Conservation (phyloP, 148 eudicot genomes). For the Rhododendron mucronatum region DNA sequence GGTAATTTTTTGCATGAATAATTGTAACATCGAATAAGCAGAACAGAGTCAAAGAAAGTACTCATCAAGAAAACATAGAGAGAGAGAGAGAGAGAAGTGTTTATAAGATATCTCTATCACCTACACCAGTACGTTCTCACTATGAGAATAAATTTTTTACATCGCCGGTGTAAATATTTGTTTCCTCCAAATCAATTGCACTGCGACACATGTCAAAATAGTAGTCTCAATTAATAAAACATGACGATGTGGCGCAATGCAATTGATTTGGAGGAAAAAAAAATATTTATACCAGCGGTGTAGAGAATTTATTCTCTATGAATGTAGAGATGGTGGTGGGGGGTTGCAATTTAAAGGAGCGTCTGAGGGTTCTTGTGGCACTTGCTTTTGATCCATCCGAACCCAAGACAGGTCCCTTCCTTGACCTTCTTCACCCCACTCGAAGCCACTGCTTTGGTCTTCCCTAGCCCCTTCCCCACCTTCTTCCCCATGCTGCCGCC, state of each 20-base stretch:
- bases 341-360: constrained; percentile 5
- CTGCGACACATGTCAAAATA: too few relatives aligned
- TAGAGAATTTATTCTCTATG: too few relatives aligned
- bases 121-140: too few relatives aligned
- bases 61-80: background rate
- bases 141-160: too few relatives aligned
- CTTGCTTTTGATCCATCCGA: constrained; percentile 77
- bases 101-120: background rate
- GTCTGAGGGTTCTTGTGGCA: constrained; percentile 46
- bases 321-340: too few relatives aligned
- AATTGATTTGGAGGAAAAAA: too few relatives aligned
- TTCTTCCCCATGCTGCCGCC: constrained; percentile 30
- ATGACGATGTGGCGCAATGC: too few relatives aligned
- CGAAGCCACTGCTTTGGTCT: constrained; percentile 69
- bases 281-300: too few relatives aligned
- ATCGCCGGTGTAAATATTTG: too few relatives aligned
- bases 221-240: too few relatives aligned
- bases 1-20: background rate
- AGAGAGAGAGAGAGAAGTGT: background rate
- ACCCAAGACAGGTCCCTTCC: constrained; percentile 52
- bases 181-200: too few relatives aligned
- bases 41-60: background rate
- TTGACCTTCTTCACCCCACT: constrained; percentile 73
- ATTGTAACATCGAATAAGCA: background rate
- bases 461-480: constrained; percentile 60